Evolutionary conservation across 202 grass and related monocot genomes (phyloP), one percentile per base, ranked within the genome.

Genomic region (Brachypodium distachyon): DNA sequence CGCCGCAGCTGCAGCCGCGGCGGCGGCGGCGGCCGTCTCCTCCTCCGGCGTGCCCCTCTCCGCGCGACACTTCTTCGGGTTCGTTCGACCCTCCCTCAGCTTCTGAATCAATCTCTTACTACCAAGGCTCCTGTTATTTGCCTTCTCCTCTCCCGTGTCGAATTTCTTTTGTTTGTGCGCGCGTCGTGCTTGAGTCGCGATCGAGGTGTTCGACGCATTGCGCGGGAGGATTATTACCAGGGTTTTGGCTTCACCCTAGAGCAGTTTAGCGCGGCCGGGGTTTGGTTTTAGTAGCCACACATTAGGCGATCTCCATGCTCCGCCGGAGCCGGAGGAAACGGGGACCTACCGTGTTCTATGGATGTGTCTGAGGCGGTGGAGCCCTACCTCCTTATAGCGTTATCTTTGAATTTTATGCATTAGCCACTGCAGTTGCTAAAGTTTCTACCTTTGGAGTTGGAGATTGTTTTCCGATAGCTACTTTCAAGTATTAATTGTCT

Each of bases 1-100:
- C 22, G 85, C 95, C 46, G 65, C 85, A 0, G 50, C 57, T 2
- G 95, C 89, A 8, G 86, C 91, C 17, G 77, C 91, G 18, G 72
- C 88, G 0, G 84, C 89, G 0, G 95, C 95, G 11, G 89, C 87
- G 0, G 80, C 87, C 5, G 47, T 93, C 29, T 73, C 80, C 38
- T 50, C 85, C 34, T 61, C 84, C 17, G 89, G 77, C 11, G 78
- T 82, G 11, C 91, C 95, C 10, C 82, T 95, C 81, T 88, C 95
- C 64, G 91, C 91, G 7, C 85, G 95, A 16, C 81, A 76, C 49
- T 77, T 94, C 28, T 98, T 88, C 60, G 95, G 91, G 95, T 98
- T 66, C 26, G 87, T 64, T 47, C 16, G 27, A 22, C 25, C 25
- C 42, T n/a, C 18, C n/a, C 18, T 3, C 5, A 5, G 29, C 29